phyloP scores from a whole-genome alignment of 768 basidiomycete species.

The Leccinum rimulosum region DNA sequence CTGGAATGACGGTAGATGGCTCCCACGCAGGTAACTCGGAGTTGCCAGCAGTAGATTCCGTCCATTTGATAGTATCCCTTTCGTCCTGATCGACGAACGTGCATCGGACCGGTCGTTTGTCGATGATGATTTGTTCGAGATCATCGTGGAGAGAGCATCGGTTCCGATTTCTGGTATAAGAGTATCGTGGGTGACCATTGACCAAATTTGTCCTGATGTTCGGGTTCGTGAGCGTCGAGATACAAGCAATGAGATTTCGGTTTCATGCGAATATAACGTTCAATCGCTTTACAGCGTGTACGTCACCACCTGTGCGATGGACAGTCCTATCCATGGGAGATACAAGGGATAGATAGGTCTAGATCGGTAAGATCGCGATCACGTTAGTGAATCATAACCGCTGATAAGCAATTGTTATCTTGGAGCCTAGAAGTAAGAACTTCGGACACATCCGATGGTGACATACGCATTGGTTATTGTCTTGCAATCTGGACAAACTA shows the following conservation, averaged over 20 bases:
- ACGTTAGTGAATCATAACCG: neutral
- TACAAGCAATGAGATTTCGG: neutral
- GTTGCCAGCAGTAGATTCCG: neutral
- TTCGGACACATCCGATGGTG: neutral
- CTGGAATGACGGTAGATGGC: neutral
- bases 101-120: constrained; percentile 2
- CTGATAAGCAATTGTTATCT: neutral
- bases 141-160: constrained; percentile 9
- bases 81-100: neutral
- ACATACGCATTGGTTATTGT: neutral
- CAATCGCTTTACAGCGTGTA: neutral
- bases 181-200: constrained; percentile 11
- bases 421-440: neutral
- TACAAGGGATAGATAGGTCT: neutral
- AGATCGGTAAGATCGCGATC: constrained; percentile 2
- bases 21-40: constrained; percentile 2
- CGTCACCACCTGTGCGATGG: constrained; percentile 2
- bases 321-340: neutral
- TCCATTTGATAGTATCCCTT: neutral
- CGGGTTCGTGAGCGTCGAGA: neutral
- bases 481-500: neutral
- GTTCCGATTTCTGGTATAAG: constrained; percentile 1
- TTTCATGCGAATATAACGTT: neutral
- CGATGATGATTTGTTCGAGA: constrained; percentile 1
- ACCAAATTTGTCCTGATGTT: neutral